phyloP scores from a whole-genome alignment of 768 basidiomycete species.

The Trametes gibbosa region DNA sequence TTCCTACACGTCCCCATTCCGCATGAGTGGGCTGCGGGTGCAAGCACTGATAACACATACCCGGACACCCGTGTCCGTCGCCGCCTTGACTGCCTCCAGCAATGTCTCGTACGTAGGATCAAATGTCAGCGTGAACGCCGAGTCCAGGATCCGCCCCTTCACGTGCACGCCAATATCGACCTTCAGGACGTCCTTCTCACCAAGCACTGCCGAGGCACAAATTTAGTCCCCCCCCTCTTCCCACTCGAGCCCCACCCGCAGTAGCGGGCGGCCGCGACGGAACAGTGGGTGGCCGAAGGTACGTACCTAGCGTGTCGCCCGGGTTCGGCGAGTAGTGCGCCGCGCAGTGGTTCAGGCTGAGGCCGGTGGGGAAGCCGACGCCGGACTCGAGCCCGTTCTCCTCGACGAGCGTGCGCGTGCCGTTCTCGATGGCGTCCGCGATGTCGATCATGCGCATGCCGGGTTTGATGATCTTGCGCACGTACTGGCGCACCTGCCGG shows the following conservation, averaged over 20 bases:
- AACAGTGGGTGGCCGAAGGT: not conserved
- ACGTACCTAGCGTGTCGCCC: slow-evolving; percentile 78
- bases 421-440: slow-evolving; percentile 89
- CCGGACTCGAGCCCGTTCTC: slow-evolving; percentile 84
- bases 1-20: slow-evolving; percentile 50
- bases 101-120: slow-evolving; percentile 89
- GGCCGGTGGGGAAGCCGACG: slow-evolving; percentile 94
- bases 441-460: slow-evolving; percentile 96
- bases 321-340: slow-evolving; percentile 97
- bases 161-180: slow-evolving; percentile 98
- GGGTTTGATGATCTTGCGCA: slow-evolving; percentile 79
- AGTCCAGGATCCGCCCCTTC: slow-evolving; percentile 91
- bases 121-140: slow-evolving; percentile 90
- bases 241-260: not conserved
- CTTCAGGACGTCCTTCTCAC: slow-evolving; percentile 86
- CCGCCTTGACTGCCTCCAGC: slow-evolving; percentile 88
- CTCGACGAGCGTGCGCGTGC: slow-evolving; percentile 88
- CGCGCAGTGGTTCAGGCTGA: slow-evolving; percentile 91
- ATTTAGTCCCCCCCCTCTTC: not conserved
- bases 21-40: not conserved
- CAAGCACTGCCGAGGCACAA: slow-evolving; percentile 53
- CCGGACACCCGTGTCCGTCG: slow-evolving; percentile 88
- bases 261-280: slow-evolving; percentile 8
- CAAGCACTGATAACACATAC: slow-evolving; percentile 39
- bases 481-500: slow-evolving; percentile 82